Evolutionary conservation across 2,329 filamentous ascomycete species (phyloP), one percentile per base, ranked within the genome.

Genomic region (Sporothrix euskadiensis): DNA sequence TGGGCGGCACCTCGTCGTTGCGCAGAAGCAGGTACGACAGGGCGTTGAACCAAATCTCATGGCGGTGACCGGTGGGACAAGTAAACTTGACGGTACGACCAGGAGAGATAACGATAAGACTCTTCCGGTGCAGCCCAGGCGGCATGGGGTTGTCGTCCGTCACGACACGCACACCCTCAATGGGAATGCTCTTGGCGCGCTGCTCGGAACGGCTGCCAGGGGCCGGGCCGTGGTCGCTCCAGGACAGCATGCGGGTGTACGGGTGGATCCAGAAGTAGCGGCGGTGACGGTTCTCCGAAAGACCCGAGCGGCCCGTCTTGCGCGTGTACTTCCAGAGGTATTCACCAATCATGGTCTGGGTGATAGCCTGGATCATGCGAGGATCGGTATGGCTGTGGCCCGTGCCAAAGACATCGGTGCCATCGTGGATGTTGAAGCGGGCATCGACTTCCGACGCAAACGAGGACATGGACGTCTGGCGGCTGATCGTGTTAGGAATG

Each of bases 181-280:
- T 98, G 19, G 92, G 90, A 63, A 98, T 93, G 81, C 94, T 97
- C 90, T 98, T 98, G 85, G 85, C 88, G 78, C 85, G 87, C 72
- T 95, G 84, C 82, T 98, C 92, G 12, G 88, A 84, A 75, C 92
- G 90, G 47, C 92, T 92, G 49, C 92, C 92, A 65, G 86, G 88
- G 41, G 92, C 91, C 7, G 96, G 96, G 80, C 98, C 94, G 71
- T 91, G 88, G 77, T 97, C 92, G 80, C 94, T 97, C 96, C 96
- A 99, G 86, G 98, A 98, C 78, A 99, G 83, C 5, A 95, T 98
- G 69, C 94, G 89, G 3, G 95, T 99, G 82, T 98, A 99, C 0
- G 96, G 96, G 80, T 99, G 96, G 30, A 99, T 93, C 96, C 96
- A 99, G 87, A 99, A 99, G 86, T 98, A 99, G 44, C 96, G 91